Evolutionary conservation across 345 rosid species (phyloP).

Genomic region (Populus nigra): DNA sequence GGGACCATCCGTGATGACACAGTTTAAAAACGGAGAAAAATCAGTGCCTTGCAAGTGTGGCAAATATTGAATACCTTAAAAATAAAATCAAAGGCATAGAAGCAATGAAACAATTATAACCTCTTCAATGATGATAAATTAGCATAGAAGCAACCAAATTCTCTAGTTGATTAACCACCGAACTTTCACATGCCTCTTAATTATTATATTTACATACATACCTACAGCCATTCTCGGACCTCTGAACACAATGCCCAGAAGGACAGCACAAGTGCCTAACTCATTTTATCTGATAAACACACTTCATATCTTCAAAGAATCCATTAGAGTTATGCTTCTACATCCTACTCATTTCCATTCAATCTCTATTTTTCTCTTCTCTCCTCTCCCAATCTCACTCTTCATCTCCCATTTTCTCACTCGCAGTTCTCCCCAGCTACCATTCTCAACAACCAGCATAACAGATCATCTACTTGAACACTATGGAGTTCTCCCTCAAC

Average conservation of each 20-base stretch:
- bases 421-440: slow-evolving; percentile 18
- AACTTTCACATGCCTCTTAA: background rate
- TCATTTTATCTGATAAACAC: slow-evolving; percentile 22
- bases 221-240: background rate
- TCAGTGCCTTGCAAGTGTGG: background rate
- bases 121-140: slow-evolving; percentile 19
- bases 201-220: background rate
- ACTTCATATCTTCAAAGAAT: slow-evolving; percentile 27
- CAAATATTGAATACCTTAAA: background rate
- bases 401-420: slow-evolving; percentile 30
- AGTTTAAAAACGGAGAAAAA: background rate
- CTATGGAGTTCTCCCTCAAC: background rate
- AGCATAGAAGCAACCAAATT: slow-evolving; percentile 18
- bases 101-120: background rate
- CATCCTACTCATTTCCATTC: slow-evolving; percentile 31
- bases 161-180: background rate
- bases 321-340: slow-evolving; percentile 33
- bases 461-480: slow-evolving; percentile 13
- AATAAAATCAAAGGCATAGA: background rate
- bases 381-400: slow-evolving; percentile 32
- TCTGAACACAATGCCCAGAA: slow-evolving; percentile 14
- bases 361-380: slow-evolving; percentile 30
- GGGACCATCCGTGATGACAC: background rate
- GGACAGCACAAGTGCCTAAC: slow-evolving; percentile 16
- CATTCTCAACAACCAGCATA: slow-evolving; percentile 6